phyloP scores from a whole-genome alignment of 1,284 basidiomycete species.

The Chondrostereum purpureum region DNA sequence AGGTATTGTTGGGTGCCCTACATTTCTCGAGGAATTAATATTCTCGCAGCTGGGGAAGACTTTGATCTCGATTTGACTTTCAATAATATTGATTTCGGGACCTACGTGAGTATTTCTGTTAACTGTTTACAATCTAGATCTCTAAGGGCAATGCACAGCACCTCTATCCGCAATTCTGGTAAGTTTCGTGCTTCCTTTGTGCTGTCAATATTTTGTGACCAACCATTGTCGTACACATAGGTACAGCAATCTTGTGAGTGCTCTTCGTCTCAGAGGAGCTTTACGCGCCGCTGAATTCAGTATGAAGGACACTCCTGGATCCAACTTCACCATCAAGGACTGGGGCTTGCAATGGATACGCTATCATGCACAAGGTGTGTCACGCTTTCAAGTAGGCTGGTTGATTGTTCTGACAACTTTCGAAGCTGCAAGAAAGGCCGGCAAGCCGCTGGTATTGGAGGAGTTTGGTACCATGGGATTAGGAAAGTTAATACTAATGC shows the following conservation, averaged over 20 bases:
- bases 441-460: slow-evolving; percentile 48
- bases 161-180: slow-evolving; percentile 49
- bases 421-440: slow-evolving; percentile 40
- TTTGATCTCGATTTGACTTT: slow-evolving; percentile 43
- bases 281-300: too few relatives aligned
- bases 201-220: not conserved
- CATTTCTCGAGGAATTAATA: not conserved
- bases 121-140: not conserved
- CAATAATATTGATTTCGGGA: slow-evolving; percentile 50
- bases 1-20: slow-evolving; percentile 25
- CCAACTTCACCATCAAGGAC: slow-evolving; percentile 40
- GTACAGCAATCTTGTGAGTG: slow-evolving; percentile 31
- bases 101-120: slow-evolving; percentile 33
- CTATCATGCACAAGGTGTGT: slow-evolving; percentile 39
- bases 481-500: slow-evolving; percentile 20
- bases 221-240: too few relatives aligned
- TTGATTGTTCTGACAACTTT: slow-evolving; percentile 2
- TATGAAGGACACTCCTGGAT: slow-evolving; percentile 40
- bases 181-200: slow-evolving; percentile 4
- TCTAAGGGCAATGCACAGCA: slow-evolving; percentile 34
- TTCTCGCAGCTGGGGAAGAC: slow-evolving; percentile 43
- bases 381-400: too few relatives aligned
- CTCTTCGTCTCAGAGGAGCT: too few relatives aligned
- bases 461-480: slow-evolving; percentile 46
- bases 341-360: slow-evolving; percentile 53